These are phyloP conservation scores for Epichloe glyceriae DNA, from an alignment of 2,329 filamentous ascomycete genomes.

Conservation along the genomic window DNA sequence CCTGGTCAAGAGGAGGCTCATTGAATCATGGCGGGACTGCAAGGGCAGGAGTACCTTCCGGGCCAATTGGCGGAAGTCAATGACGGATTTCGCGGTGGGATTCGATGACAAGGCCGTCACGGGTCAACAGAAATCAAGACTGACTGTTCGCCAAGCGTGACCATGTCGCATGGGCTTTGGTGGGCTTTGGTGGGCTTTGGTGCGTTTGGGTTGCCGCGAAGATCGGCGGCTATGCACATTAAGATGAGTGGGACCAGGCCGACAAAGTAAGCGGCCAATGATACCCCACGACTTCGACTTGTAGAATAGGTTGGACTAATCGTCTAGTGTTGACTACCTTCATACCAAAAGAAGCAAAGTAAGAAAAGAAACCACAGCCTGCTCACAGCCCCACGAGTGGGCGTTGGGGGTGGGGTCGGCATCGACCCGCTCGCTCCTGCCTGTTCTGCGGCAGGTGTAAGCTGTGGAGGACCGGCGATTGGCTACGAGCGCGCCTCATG, in stretches of 20 bases:
- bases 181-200: too few species aligned
- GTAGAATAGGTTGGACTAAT: too few species aligned
- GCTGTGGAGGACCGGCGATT: slow-evolving; percentile 13
- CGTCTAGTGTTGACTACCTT: too few species aligned
- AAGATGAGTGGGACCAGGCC: background rate
- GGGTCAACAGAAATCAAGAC: background rate
- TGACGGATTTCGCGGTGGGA: background rate
- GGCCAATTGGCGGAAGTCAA: too few species aligned
- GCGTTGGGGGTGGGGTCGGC: background rate
- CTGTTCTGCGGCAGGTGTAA: slow-evolving; percentile 6
- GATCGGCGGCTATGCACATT: slow-evolving; percentile 1
- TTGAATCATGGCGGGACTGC: too few species aligned
- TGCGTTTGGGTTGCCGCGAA: background rate
- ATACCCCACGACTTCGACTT: background rate
- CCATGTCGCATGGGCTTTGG: background rate
- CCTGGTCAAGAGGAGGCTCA: background rate
- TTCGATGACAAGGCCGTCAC: background rate
- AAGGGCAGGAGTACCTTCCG: too few species aligned
- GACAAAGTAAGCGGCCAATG: background rate
- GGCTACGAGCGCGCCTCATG: slow-evolving; percentile 10
- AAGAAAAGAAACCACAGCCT: too few species aligned
- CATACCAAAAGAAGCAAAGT: too few species aligned
- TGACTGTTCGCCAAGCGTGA: background rate
- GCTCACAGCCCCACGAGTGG: too few species aligned
- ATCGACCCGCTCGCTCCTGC: slow-evolving; percentile 1